Conservation (phyloP, 2,329 filamentous ascomycete species). For the Xylaria sp. region DNA sequence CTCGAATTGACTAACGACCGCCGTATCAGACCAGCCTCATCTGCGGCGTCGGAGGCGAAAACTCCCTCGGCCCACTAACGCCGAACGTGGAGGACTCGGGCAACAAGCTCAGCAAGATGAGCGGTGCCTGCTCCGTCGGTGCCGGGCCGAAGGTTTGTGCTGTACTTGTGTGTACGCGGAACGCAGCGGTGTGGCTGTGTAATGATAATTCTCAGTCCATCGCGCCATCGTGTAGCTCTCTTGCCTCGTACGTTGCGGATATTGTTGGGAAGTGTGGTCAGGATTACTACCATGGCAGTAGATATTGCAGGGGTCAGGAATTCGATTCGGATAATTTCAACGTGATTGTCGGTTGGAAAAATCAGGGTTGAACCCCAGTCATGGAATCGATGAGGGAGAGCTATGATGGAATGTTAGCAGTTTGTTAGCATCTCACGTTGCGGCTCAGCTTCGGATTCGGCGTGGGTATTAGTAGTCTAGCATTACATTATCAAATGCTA, state of each 20-base stretch:
- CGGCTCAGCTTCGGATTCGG: neutral
- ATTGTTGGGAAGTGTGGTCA: slow-evolving; percentile 20
- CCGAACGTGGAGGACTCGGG: neutral
- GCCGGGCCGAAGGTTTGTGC: slow-evolving; percentile 27
- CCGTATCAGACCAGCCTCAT: slow-evolving; percentile 7
- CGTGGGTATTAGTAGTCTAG: neutral
- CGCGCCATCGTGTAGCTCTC: slow-evolving; percentile 12
- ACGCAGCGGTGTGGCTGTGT: slow-evolving; percentile 38
- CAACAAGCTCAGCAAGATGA: neutral
- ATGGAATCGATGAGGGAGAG: neutral
- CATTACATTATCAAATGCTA: neutral
- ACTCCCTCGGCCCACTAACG: slow-evolving; percentile 1
- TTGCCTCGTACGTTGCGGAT: slow-evolving; percentile 35
- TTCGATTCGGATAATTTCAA: slow-evolving; percentile 33
- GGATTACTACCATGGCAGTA: neutral
- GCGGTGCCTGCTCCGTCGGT: slow-evolving; percentile 5
- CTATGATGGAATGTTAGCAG: neutral
- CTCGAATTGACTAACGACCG: neutral
- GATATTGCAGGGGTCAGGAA: slow-evolving; percentile 22
- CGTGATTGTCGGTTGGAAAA: slow-evolving; percentile 27
- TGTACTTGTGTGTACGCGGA: slow-evolving; percentile 22
- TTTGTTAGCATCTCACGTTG: neutral
- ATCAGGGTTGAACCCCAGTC: neutral
- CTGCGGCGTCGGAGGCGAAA: slow-evolving; percentile 24
- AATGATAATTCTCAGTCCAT: slow-evolving; percentile 32